phyloP scores from a whole-genome alignment of 441 rosid genomes.

The Theobroma grandiflorum region DNA sequence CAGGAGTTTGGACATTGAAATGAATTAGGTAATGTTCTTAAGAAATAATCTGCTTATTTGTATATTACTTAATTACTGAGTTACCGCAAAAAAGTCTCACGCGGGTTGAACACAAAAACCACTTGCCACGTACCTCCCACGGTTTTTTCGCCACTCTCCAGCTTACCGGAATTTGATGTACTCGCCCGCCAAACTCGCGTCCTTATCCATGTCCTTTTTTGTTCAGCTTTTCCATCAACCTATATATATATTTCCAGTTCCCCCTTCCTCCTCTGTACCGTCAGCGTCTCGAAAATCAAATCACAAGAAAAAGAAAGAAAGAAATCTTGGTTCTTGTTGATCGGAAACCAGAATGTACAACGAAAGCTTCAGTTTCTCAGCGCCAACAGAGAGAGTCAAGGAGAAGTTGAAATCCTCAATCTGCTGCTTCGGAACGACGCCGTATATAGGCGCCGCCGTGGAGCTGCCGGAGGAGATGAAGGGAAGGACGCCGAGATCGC shows the following conservation, averaged over 20 bases:
- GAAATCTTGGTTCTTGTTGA: not conserved
- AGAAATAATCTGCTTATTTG: not conserved
- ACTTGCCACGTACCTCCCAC: slow-evolving; percentile 37
- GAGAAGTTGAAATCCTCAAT: slow-evolving; percentile 49
- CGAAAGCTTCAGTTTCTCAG: slow-evolving; percentile 20
- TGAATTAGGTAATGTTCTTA: too few species aligned
- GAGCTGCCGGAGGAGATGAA: slow-evolving; percentile 30
- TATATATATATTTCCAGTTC: slow-evolving; percentile 18
- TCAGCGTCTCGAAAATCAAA: not conserved
- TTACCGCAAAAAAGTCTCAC: slow-evolving; percentile 1
- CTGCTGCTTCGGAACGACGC: slow-evolving; percentile 50
- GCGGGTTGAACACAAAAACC: slow-evolving; percentile 12
- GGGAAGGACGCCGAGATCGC: slow-evolving; percentile 46
- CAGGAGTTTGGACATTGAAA: too few species aligned
- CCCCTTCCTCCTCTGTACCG: not conserved
- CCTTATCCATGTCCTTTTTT: slow-evolving; percentile 29
- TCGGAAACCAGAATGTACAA: slow-evolving; percentile 11
- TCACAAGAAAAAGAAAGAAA: not conserved
- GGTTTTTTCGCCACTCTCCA: slow-evolving; percentile 28
- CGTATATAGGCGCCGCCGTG: not conserved
- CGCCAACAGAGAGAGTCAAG: not conserved
- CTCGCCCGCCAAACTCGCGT: not conserved
- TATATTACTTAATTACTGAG: not conserved
- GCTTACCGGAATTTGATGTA: not conserved
- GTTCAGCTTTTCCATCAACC: slow-evolving; percentile 22